Evolutionary conservation across 371 early-diverging fungal genomes (phyloP).

Genomic region (Mucor saturninus): DNA sequence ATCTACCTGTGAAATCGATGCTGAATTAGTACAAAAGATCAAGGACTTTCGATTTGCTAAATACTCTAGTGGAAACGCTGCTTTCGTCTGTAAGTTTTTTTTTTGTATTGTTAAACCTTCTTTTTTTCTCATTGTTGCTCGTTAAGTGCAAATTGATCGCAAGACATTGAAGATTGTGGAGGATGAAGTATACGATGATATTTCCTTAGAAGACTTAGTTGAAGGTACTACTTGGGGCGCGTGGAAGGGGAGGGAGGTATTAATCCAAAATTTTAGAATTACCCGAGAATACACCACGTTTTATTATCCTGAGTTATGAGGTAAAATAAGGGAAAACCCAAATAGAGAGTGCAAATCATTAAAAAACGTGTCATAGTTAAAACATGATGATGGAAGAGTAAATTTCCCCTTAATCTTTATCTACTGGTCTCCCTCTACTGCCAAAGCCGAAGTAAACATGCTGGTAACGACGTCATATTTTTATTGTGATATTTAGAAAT

Average conservation of each 20-base stretch:
- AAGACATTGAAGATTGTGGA: conserved; percentile 56
- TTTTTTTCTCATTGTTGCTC: too few relatives aligned
- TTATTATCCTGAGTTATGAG: conserved; percentile 70
- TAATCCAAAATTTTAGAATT: conserved; percentile 46
- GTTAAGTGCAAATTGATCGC: conserved; percentile 62
- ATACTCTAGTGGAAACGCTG: conserved; percentile 61
- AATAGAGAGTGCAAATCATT: neutral
- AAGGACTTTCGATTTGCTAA: conserved; percentile 67
- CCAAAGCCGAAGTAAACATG: conserved; percentile 64
- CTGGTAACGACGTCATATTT: conserved; percentile 36
- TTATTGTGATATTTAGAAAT: neutral
- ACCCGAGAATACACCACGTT: conserved; percentile 75
- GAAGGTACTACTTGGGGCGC: conserved; percentile 40
- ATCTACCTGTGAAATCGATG: conserved; percentile 66
- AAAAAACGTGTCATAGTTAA: conserved; percentile 31
- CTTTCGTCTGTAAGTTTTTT: conserved; percentile 57
- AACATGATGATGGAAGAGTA: conserved; percentile 65
- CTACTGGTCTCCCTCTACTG: conserved; percentile 67
- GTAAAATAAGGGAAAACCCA: conserved; percentile 24
- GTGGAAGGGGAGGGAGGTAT: too few relatives aligned
- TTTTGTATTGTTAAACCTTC: neutral
- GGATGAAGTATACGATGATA: conserved; percentile 57
- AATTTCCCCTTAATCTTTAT: conserved; percentile 71
- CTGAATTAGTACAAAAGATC: conserved; percentile 57
- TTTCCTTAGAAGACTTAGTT: conserved; percentile 62